phyloP scores from a whole-genome alignment of 2,329 filamentous ascomycete genomes.

The Epichloe brachyelytri region DNA sequence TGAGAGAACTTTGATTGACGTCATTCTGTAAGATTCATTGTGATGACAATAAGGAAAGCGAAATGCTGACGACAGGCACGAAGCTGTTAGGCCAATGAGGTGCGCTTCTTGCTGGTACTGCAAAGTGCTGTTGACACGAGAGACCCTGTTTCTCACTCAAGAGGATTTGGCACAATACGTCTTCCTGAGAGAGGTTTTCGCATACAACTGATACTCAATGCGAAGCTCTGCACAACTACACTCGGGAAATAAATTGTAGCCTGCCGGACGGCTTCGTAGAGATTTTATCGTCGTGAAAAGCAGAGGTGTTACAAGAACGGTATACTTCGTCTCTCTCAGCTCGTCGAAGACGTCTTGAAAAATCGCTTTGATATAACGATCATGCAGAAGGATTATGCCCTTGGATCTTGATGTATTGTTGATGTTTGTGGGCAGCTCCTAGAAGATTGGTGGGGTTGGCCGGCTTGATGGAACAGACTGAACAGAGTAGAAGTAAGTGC shows the following conservation, averaged over 20 bases:
- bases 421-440: neutral
- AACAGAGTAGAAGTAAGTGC: too few species aligned
- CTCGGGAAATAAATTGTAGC: neutral
- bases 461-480: neutral
- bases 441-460: neutral
- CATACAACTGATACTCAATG: neutral
- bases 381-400: neutral
- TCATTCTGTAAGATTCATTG: neutral
- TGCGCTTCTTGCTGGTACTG: neutral
- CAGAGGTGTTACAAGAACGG: neutral
- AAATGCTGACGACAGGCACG: neutral
- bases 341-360: neutral
- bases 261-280: neutral
- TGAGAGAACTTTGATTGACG: constrained; percentile 23
- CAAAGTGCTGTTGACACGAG: neutral
- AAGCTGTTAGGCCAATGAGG: neutral
- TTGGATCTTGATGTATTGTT: neutral
- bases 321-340: neutral
- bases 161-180: too few species aligned
- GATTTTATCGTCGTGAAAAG: neutral
- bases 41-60: neutral
- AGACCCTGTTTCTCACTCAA: neutral
- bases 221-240: neutral
- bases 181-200: neutral
- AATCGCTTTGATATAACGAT: neutral